Base-by-base conservation (phyloP, 352 stramenopile genomes). In the Phytopythium litorale region DNA sequence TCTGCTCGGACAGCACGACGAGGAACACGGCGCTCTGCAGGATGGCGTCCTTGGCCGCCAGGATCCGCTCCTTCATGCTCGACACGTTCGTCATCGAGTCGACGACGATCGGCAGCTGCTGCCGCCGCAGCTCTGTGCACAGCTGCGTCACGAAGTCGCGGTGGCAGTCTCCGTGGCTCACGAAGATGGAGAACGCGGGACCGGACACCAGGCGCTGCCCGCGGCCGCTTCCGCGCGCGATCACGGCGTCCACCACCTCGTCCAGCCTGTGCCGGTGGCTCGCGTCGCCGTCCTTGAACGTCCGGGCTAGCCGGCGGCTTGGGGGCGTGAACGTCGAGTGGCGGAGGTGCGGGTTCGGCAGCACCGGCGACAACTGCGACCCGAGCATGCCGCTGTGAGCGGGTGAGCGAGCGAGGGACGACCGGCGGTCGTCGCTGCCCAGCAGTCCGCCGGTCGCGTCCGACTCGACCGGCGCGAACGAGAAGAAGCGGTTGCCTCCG, bases 31-130 rank as follows among this genome's bases (percentile, higher is more conserved):
- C 69, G 63, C 82, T 81, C 48, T 88, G 76, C 9, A 91, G 42
- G 54, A 94, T 92, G 19, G 86, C 83, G 61, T 91, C 81, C 49
- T 95, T 92, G 9, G 84, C 83, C 16, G 77, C 80, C 40, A 89
- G 64, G 42, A 93, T 90, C 21, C 84, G 81, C 52, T 84, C 80
- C 56, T 84, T 88, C 58, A 87, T 92, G 67, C 77, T 90, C 19
- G 74, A 84, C n/a, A 89, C 74, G 42, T 86, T 84, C 0, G 76
- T 74, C 68, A 86, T 87, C 40, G 79, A 87, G 69, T 88, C 81
- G 13, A 89, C 75, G 35, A 81, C 73, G 15, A 88, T 79, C 0
- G 64, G 67, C 0, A 88, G 60, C 40, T 81, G 73, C 21, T 88
- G 66, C 7, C 75, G 67, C 15, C 68, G 71, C 40, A 92, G 66